These are phyloP conservation scores for Nicotiana noctiflora DNA, from an alignment of 257 asterid genomes.

Conservation along the genomic window DNA sequence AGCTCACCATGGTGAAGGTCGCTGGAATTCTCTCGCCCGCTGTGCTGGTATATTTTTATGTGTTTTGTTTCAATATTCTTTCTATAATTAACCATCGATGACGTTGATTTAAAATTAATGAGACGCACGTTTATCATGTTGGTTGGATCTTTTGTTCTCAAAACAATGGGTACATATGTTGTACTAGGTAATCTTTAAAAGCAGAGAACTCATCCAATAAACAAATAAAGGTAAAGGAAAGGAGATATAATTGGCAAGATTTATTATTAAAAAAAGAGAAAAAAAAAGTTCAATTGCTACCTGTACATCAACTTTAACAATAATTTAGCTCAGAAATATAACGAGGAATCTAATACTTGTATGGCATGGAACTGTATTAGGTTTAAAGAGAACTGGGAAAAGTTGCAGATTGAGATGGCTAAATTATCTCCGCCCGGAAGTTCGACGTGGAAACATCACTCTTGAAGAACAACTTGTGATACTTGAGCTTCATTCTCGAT, in stretches of 20 bases:
- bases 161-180: background rate
- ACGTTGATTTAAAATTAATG: too few species aligned
- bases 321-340: background rate
- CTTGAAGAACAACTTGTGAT: constrained; percentile 84
- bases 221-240: background rate
- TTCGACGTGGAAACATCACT: constrained; percentile 85
- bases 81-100: background rate
- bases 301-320: constrained; percentile 23
- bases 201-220: constrained; percentile 20
- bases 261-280: background rate
- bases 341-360: background rate
- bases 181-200: background rate
- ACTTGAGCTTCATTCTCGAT: constrained; percentile 90
- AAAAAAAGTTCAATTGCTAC: constrained; percentile 8
- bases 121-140: background rate
- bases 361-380: constrained; percentile 21
- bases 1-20: constrained; percentile 83
- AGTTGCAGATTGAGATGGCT: constrained; percentile 80
- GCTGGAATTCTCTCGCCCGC: constrained; percentile 82
- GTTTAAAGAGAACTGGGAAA: constrained; percentile 72
- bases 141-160: background rate
- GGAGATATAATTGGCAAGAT: background rate
- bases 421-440: constrained; percentile 79
- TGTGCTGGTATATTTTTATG: constrained; percentile 45
- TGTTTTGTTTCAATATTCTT: background rate